Evolutionary conservation across 306 rosid species (phyloP), one percentile per base, ranked within the genome.

Genomic region (Gastrolobium villosum): DNA sequence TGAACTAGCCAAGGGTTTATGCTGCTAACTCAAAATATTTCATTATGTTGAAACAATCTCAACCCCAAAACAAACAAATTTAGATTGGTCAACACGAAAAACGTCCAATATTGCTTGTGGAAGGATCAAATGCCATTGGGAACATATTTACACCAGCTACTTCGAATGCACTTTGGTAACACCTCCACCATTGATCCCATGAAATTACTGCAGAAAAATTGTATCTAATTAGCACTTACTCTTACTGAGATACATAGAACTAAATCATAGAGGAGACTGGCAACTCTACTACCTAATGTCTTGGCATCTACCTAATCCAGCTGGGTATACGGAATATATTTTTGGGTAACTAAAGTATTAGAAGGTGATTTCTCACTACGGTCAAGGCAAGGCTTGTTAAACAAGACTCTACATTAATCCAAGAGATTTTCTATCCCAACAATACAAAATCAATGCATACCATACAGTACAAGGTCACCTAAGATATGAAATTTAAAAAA

Each of bases 141-240:
- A 78, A 74, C 82, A 71, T 46, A 72, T 78, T 82, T 55, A 79
- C 80, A 79, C 68, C 80, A 69, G 89, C 82, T 82, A 85, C 88
- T 85, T 85, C 52, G 84, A 46, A 50, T 55, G 84, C 70, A 82
- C 70, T 82, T 82, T 75, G 70, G 82, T 70, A 82, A 56, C 78
- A 75, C 72, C 86, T 86, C 76, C 86, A 54, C 30, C 65, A 84
- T 36, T 60, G 78, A 69, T 62, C 75, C 59, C 74, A 61, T 26
- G 69, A 69, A 64, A 62, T 62, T 83, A 75, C 87, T 75, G 82
- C 82, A 79, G 78, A 80, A 74, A 65, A 68, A 53, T 53, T 61
- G 74, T 44, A 79, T 83, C 81, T 45, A 63, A 65, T 81, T 56
- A 81, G 80, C 32, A 65, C 80, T 66, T 68, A 3, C 77, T 81